These are phyloP conservation scores for Geotrichum aggregatum DNA, from an alignment of 1,139 yeast genomes.

Conservation along the genomic window DNA sequence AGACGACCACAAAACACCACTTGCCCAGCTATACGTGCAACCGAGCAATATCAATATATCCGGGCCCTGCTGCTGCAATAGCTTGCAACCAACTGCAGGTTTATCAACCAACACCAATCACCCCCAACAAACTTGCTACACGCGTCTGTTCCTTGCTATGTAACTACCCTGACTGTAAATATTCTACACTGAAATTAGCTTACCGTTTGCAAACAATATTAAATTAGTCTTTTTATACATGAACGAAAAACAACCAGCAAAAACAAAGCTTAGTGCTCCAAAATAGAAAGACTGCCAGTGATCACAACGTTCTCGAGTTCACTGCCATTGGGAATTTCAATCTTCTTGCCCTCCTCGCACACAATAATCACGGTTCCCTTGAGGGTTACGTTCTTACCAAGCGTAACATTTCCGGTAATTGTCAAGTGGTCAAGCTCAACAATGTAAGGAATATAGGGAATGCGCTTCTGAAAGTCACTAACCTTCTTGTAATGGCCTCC, in stretches of 20 bases:
- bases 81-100: no score
- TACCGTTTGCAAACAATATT: not conserved
- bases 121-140: no score
- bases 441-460: slow-evolving; percentile 93
- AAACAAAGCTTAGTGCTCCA: slow-evolving; percentile 62
- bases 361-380: slow-evolving; percentile 97
- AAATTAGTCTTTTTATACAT: not conserved
- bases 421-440: slow-evolving; percentile 95
- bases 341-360: slow-evolving; percentile 93
- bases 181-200: not conserved
- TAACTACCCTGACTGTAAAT: no score
- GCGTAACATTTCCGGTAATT: slow-evolving; percentile 89
- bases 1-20: no score
- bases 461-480: slow-evolving; percentile 80
- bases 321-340: slow-evolving; percentile 95
- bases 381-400: slow-evolving; percentile 85
- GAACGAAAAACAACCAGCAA: not conserved
- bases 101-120: no score
- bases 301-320: slow-evolving; percentile 93
- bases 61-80: no score
- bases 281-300: slow-evolving; percentile 91
- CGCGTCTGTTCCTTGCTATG: no score
- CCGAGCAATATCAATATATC: no score
- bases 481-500: slow-evolving; percentile 97
- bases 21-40: no score